These are phyloP conservation scores for Hypoxylon crocopeplum DNA, from an alignment of 495 filamentous ascomycete genomes.

Conservation along the genomic window DNA sequence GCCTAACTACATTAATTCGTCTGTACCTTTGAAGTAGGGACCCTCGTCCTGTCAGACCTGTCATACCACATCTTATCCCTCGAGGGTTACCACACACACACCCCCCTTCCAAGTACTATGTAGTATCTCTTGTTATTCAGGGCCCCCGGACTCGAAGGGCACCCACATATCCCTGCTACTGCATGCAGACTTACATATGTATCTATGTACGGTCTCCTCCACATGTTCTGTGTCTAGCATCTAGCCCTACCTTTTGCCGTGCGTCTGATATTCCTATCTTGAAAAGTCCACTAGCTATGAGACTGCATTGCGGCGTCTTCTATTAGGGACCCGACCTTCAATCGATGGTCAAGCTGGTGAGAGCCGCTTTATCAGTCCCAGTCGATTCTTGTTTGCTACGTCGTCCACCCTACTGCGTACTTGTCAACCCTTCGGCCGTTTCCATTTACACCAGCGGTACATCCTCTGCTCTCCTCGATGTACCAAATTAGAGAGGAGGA, in stretches of 20 bases:
- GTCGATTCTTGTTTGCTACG: constrained; percentile 37
- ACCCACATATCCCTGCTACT: constrained; percentile 41
- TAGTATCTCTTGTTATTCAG: constrained; percentile 27
- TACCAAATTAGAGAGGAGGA: constrained; percentile 19
- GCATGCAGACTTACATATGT: constrained; percentile 48
- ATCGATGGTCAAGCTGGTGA: constrained; percentile 34
- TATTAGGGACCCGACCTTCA: constrained; percentile 33
- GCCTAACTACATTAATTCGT: constrained; percentile 40
- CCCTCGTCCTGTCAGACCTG: constrained; percentile 43
- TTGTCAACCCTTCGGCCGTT: constrained; percentile 37
- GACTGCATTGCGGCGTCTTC: constrained; percentile 40
- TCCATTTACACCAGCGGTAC: constrained; percentile 38
- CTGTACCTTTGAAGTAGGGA: constrained; percentile 36
- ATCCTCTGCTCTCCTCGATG: constrained; percentile 29
- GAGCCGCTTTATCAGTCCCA: constrained; percentile 22
- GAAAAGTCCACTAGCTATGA: constrained; percentile 39
- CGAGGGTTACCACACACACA: constrained; percentile 41
- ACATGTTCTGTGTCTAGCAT: constrained; percentile 43
- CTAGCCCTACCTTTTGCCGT: constrained; percentile 42
- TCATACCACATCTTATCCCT: constrained; percentile 47
- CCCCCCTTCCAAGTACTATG: constrained; percentile 32
- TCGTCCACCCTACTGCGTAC: constrained; percentile 24
- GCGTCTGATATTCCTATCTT: constrained; percentile 41
- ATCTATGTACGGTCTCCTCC: constrained; percentile 47
- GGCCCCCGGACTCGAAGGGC: constrained; percentile 40